phyloP scores from a whole-genome alignment of 2,329 filamentous ascomycete genomes.

The Phaeosphaeria sp. region DNA sequence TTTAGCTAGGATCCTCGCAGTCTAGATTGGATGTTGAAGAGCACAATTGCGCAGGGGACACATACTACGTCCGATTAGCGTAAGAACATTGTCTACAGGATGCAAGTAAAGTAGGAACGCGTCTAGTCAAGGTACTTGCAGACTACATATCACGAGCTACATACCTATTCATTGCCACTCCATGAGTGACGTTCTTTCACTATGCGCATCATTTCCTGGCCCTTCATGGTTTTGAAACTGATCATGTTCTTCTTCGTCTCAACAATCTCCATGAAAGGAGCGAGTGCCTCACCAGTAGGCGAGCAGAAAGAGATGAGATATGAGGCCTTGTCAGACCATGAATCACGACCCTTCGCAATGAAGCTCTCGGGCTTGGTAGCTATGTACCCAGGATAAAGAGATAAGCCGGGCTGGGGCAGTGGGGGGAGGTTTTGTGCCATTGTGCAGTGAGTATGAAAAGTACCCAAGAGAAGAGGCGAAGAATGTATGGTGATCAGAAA shows the following conservation, averaged over 20 bases:
- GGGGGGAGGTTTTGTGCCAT: conserved; percentile 14
- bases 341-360: conserved; percentile 17
- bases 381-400: conserved; percentile 21
- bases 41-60: neutral
- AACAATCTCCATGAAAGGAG: conserved; percentile 17
- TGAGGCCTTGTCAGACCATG: conserved; percentile 5
- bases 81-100: neutral
- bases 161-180: conserved; percentile 15
- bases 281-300: conserved; percentile 7
- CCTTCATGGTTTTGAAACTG: conserved; percentile 17
- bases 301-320: conserved; percentile 12
- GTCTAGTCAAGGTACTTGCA: neutral
- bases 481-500: neutral
- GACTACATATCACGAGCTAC: neutral
- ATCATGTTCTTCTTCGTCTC: conserved; percentile 15
- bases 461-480: neutral
- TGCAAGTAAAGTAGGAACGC: neutral
- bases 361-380: conserved; percentile 18
- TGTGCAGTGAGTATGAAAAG: neutral
- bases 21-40: neutral
- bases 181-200: conserved; percentile 14
- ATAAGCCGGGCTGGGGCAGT: conserved; percentile 21
- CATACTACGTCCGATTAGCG: neutral
- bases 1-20: neutral
- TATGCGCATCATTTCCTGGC: conserved; percentile 22